Evolutionary conservation across 495 filamentous ascomycete genomes (phyloP), one percentile per base, ranked within the genome.

Genomic region (Stereocaulon alpinum): DNA sequence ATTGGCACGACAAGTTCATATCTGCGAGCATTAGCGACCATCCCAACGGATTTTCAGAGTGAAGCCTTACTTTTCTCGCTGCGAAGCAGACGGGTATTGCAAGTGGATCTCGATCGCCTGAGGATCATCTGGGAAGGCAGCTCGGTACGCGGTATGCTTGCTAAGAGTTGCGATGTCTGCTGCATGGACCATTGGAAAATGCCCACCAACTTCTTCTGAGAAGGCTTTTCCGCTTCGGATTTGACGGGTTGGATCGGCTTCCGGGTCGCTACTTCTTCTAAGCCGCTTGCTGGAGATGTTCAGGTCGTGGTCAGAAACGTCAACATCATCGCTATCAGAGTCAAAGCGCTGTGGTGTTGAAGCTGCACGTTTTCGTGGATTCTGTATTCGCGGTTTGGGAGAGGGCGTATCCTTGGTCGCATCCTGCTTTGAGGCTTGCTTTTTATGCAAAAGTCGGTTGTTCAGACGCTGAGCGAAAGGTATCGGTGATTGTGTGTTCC

Each of bases 1-100:
- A 82, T 82, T 17, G 88, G 85, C 55, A 79, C 80, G 34, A 91
- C 86, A 9, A 91, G 81, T 58, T 92, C 77, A 66, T 89, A 97
- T 63, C 86, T 88, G 65, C 20, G 41, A n/a, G 18, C 14, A 58
- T 51, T n/a, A 55, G 49, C 42, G 55, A 43, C 30, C 9, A 20
- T 41, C 62, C 70, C 64, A 48, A 56, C 58, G 55, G 47, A 9
- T 53, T 37, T 32, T 56, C 61, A 60, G 56, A 52, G 41, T 6
- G 44, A 59, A 22, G 56, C 72, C 58, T 82, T 82, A 86, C 86
- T 76, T 79, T 69, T 91, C 88, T 57, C 77, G 76, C 60, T 81
- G 76, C 24, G 81, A 82, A 58, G 78, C 77, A 66, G 86, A 86
- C 5, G 89, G 88, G 70, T 92, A 91, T 65, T 86, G 82, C 52